phyloP scores from a whole-genome alignment of 2,329 filamentous ascomycete species.

The Fusarium hainanense region DNA sequence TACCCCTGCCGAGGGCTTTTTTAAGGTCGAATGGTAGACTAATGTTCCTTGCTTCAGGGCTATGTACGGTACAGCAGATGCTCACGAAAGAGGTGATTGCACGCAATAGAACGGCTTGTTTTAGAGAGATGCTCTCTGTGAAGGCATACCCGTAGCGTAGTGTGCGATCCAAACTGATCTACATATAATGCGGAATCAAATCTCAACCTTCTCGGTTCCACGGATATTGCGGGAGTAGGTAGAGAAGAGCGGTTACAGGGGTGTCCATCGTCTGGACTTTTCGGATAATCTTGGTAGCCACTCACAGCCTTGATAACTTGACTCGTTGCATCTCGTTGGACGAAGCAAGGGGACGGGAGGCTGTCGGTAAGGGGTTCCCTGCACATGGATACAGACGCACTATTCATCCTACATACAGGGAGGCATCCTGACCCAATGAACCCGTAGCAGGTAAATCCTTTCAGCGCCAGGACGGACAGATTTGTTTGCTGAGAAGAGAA shows the following conservation, averaged over 20 bases:
- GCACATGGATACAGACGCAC: not conserved
- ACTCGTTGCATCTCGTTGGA: conserved; percentile 3
- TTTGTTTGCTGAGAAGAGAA: conserved; percentile 7
- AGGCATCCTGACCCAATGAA: not conserved
- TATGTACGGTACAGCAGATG: not conserved
- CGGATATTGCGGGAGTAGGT: conserved; percentile 6
- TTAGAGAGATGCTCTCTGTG: conserved; percentile 18
- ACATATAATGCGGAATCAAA: conserved; percentile 23
- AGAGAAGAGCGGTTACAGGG: conserved; percentile 12
- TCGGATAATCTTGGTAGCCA: conserved; percentile 14
- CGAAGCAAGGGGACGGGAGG: not conserved
- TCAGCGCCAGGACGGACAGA: conserved; percentile 8
- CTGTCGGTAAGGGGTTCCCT: not conserved
- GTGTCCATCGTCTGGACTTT: conserved; percentile 12
- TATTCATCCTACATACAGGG: not conserved
- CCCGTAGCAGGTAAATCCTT: conserved; percentile 10
- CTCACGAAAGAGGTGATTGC: conserved; percentile 13
- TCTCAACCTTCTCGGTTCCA: conserved; percentile 14
- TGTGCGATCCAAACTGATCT: conserved; percentile 8
- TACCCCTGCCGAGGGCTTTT: conserved; percentile 17
- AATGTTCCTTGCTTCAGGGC: not conserved
- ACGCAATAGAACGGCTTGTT: conserved; percentile 10
- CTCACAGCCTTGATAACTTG: conserved; percentile 5
- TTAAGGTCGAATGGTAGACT: not conserved
- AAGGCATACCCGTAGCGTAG: not conserved